A percentile compares a stretch with the other conserved stretches of the same genome.
phyloP scores from a whole-genome alignment of 176 grass and related monocot species.

The Luzula sylvatica region DNA sequence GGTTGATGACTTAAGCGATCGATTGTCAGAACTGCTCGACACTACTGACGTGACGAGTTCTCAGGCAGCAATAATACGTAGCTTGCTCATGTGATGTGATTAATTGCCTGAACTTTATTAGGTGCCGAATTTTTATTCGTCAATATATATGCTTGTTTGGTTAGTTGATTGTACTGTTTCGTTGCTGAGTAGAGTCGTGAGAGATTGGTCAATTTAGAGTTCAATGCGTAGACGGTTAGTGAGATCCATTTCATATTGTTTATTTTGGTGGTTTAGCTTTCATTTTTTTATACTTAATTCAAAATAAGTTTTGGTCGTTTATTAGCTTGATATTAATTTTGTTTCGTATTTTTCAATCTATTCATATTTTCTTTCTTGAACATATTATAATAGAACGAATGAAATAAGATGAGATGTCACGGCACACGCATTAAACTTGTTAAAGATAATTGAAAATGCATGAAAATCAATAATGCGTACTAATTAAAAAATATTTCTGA shows the following conservation, averaged over 20 bases:
- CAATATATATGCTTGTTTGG: neutral
- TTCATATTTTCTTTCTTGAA: neutral
- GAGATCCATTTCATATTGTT: conserved; percentile 12
- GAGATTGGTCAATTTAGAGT: too few species aligned
- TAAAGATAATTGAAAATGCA: neutral
- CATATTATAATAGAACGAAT: neutral
- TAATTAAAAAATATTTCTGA: too few species aligned
- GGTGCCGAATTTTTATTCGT: neutral
- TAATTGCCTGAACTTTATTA: conserved; percentile 20
- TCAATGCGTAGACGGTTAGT: too few species aligned
- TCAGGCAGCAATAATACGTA: conserved; percentile 74
- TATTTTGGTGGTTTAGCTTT: conserved; percentile 11
- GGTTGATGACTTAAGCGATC: conserved; percentile 73
- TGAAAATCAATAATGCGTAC: neutral
- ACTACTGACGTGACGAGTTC: conserved; percentile 60
- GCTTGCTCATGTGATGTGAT: conserved; percentile 62
- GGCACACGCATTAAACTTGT: neutral
- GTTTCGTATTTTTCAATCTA: neutral
- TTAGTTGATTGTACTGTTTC: neutral
- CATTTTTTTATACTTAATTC: conserved; percentile 37
- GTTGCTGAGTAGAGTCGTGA: too few species aligned
- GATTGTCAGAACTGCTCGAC: conserved; percentile 69
- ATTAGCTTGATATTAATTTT: neutral
- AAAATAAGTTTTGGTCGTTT: neutral
- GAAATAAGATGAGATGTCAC: too few species aligned